Conservation (phyloP, 208 protist genomes). For the Acanthamoeba comandoni region DNA sequence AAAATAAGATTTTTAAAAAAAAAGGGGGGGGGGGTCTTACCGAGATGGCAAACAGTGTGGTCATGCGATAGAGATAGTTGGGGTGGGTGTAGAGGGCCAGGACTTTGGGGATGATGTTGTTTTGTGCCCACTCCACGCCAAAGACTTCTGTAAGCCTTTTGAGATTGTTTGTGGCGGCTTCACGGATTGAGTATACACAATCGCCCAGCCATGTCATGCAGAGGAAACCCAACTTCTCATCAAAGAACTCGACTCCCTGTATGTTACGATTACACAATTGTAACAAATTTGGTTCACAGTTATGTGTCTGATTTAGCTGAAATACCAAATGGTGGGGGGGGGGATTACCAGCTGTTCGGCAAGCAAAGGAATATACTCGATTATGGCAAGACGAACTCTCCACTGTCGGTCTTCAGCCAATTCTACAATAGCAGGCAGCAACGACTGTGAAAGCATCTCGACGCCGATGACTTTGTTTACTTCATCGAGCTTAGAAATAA, state of each 20-base stretch:
- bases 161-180: slow-evolving; percentile 90
- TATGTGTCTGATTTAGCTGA: neutral
- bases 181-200: slow-evolving; percentile 90
- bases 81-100: slow-evolving; percentile 85
- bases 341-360: slow-evolving; percentile 86
- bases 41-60: slow-evolving; percentile 89
- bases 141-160: slow-evolving; percentile 90
- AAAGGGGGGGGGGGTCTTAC: too few relatives aligned
- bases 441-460: slow-evolving; percentile 86
- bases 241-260: slow-evolving; percentile 91
- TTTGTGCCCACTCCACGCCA: slow-evolving; percentile 89
- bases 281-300: neutral
- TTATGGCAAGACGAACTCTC: slow-evolving; percentile 92
- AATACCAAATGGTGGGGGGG: neutral
- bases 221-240: slow-evolving; percentile 90
- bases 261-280: neutral
- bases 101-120: slow-evolving; percentile 90
- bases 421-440: slow-evolving; percentile 92
- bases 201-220: slow-evolving; percentile 92
- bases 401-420: slow-evolving; percentile 93
- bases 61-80: slow-evolving; percentile 93
- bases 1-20: too few relatives aligned
- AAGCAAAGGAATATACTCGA: slow-evolving; percentile 92
- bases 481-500: slow-evolving; percentile 91
- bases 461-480: slow-evolving; percentile 90